phyloP scores from a whole-genome alignment of 805 yeast genomes.

The Komagataella pastoris region DNA sequence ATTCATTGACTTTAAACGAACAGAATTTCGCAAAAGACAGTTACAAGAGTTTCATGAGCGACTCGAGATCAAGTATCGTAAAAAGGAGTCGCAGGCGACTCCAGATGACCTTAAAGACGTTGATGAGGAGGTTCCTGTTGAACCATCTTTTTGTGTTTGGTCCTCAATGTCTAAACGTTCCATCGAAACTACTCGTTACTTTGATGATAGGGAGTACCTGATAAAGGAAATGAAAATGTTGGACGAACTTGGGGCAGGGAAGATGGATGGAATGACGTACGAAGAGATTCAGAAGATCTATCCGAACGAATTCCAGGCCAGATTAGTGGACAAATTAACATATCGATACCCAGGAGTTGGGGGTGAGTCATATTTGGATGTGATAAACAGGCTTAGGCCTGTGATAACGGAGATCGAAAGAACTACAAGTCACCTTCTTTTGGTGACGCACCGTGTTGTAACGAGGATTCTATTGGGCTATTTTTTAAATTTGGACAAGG shows the following conservation, averaged over 20 bases:
- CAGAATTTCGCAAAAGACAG: constrained; percentile 53
- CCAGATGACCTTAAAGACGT: neutral
- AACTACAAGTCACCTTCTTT: constrained; percentile 72
- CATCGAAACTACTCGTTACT: constrained; percentile 62
- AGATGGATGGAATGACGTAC: constrained; percentile 86
- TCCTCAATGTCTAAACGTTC: constrained; percentile 77
- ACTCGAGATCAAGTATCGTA: constrained; percentile 23
- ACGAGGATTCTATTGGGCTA: constrained; percentile 80
- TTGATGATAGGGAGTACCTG: constrained; percentile 63
- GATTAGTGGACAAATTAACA: constrained; percentile 64
- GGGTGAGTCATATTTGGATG: constrained; percentile 92
- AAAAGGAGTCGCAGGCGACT: constrained; percentile 11
- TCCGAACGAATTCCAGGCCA: constrained; percentile 70
- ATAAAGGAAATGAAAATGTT: constrained; percentile 86
- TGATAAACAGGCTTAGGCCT: constrained; percentile 79
- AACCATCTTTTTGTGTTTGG: constrained; percentile 82
- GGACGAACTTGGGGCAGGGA: constrained; percentile 89
- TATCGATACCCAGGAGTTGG: constrained; percentile 96
- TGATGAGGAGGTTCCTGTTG: constrained; percentile 28
- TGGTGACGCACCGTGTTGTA: constrained; percentile 85
- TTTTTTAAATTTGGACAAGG: constrained; percentile 70
- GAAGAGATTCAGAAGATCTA: constrained; percentile 60
- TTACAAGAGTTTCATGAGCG: constrained; percentile 36
- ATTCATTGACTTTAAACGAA: constrained; percentile 61
- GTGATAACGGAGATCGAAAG: constrained; percentile 88